These are phyloP conservation scores for Starmera stellimalicola DNA, from an alignment of 1,139 yeast species.

Conservation along the genomic window DNA sequence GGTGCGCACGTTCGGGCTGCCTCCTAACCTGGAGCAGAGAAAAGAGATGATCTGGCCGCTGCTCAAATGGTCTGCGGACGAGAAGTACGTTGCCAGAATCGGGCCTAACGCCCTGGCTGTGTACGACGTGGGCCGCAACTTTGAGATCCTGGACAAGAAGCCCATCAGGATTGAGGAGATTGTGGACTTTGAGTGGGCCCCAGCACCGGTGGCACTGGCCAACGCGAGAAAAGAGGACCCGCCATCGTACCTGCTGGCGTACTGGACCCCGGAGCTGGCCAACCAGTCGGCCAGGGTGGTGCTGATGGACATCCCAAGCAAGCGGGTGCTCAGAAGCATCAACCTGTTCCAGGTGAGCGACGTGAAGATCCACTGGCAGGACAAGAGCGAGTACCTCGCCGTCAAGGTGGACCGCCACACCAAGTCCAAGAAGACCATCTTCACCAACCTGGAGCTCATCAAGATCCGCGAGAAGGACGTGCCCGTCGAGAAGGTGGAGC, in stretches of 20 bases:
- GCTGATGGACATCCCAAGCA: slow-evolving; percentile 79
- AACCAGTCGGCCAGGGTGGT: slow-evolving; percentile 96
- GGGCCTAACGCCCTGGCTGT: slow-evolving; percentile 90
- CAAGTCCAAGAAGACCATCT: slow-evolving; percentile 84
- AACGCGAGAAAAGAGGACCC: slow-evolving; percentile 37
- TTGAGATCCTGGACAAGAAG: slow-evolving; percentile 74
- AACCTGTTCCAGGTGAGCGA: slow-evolving; percentile 92
- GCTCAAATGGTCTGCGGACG: slow-evolving; percentile 93
- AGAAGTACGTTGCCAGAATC: slow-evolving; percentile 89
- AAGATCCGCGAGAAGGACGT: slow-evolving; percentile 79
- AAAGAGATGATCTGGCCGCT: slow-evolving; percentile 92
- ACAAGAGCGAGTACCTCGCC: slow-evolving; percentile 73
- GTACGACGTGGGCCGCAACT: slow-evolving; percentile 63
- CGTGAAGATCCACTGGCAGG: slow-evolving; percentile 93
- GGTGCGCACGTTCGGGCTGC: slow-evolving; percentile 82
- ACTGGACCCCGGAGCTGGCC: slow-evolving; percentile 93
- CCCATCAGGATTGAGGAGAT: slow-evolving; percentile 68
- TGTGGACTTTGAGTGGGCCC: slow-evolving; percentile 92
- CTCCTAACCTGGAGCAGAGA: slow-evolving; percentile 63
- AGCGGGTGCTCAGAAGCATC: slow-evolving; percentile 78
- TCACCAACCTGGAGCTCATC: slow-evolving; percentile 90
- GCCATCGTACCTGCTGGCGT: slow-evolving; percentile 60
- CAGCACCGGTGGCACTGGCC: slow-evolving; percentile 68
- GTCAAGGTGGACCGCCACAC: slow-evolving; percentile 97
- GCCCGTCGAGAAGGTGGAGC: slow-evolving; percentile 91